These are phyloP conservation scores for Lenwebbia sp. DNA, from an alignment of 345 rosid species.

Conservation along the genomic window DNA sequence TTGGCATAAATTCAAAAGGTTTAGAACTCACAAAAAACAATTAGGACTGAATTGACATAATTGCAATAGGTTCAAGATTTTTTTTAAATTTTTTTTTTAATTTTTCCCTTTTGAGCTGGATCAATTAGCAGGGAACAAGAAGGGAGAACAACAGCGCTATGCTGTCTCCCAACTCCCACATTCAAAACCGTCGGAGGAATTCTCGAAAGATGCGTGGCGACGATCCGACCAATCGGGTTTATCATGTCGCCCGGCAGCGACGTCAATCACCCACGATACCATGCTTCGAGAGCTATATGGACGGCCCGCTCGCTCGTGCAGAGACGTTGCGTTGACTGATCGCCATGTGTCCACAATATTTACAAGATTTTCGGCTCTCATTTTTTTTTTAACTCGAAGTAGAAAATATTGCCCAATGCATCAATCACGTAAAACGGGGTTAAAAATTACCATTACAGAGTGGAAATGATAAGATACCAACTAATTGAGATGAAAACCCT, in stretches of 20 bases:
- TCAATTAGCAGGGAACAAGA: background rate
- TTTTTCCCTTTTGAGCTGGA: background rate
- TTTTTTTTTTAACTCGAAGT: no score
- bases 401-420: background rate
- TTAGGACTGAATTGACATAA: no score
- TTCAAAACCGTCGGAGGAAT: background rate
- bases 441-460: background rate
- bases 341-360: no score
- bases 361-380: no score
- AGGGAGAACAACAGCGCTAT: background rate
- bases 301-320: background rate
- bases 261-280: background rate
- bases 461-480: background rate
- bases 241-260: background rate
- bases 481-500: no score
- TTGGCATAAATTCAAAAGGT: no score
- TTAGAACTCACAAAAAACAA: no score
- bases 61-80: fast-evolving
- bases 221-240: background rate
- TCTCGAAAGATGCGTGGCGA: background rate
- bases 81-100: no score
- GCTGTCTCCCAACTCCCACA: background rate
- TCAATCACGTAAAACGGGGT: background rate
- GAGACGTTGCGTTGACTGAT: background rate
- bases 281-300: background rate